Conservation (phyloP, 345 rosid species). For the Atalantia buxifolia region DNA sequence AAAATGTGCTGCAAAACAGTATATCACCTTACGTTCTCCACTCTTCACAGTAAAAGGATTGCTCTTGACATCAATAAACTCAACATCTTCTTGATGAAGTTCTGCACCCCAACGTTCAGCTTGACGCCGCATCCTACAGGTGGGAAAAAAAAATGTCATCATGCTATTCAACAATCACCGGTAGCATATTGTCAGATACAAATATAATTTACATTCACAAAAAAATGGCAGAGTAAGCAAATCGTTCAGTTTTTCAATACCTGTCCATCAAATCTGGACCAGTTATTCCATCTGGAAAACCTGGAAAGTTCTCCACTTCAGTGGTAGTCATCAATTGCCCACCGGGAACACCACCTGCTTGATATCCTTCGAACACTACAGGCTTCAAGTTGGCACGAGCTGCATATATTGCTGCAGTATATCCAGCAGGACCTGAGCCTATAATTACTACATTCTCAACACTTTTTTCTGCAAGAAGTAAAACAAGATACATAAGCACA, state of each 20-base stretch:
- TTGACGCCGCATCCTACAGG: constrained; percentile 77
- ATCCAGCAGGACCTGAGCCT: constrained; percentile 99
- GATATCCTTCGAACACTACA: constrained; percentile 93
- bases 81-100: constrained; percentile 89
- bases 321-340: constrained; percentile 98
- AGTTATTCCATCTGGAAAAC: constrained; percentile 95
- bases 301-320: constrained; percentile 97
- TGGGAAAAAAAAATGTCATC: constrained; percentile 7
- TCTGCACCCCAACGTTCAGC: constrained; percentile 99
- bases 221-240: not conserved
- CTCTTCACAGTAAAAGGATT: constrained; percentile 78
- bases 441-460: constrained; percentile 87
- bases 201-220: not conserved
- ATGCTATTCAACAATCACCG: not conserved
- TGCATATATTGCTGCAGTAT: constrained; percentile 94
- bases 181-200: not conserved
- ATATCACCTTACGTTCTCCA: constrained; percentile 84
- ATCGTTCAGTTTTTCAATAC: constrained; percentile 26
- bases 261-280: constrained; percentile 99
- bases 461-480: constrained; percentile 49
- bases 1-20: constrained; percentile 3
- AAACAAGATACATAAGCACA: not conserved
- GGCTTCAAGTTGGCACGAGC: constrained; percentile 99
- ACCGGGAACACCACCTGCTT: constrained; percentile 96
- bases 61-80: constrained; percentile 57